These are phyloP conservation scores for Noccaea caerulescens DNA, from an alignment of 345 rosid genomes.

Conservation along the genomic window DNA sequence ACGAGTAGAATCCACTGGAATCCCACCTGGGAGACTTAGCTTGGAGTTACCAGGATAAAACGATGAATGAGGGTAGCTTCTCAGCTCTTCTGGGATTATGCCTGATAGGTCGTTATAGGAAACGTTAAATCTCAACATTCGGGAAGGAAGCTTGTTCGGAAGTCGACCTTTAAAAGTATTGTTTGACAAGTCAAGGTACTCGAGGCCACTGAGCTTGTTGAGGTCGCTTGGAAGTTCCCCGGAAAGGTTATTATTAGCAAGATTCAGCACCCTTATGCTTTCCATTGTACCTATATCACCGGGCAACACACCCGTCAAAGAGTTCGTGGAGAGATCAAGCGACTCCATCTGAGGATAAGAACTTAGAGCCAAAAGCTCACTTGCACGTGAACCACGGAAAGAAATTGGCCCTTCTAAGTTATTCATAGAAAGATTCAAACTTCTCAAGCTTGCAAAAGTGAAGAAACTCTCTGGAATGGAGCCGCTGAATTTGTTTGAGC, in stretches of 20 bases:
- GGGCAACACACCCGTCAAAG: constrained; percentile 65
- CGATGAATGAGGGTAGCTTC: constrained; percentile 54
- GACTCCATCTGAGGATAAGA: constrained; percentile 62
- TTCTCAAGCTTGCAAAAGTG: constrained; percentile 56
- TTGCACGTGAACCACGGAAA: constrained; percentile 57
- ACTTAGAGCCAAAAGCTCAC: constrained; percentile 57
- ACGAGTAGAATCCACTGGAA: constrained; percentile 30
- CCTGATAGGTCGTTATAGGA: constrained; percentile 83
- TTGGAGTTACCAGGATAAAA: constrained; percentile 76
- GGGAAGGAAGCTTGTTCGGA: constrained; percentile 67
- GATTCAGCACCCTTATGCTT: constrained; percentile 59
- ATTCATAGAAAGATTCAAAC: constrained; percentile 84
- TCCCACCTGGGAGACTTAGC: constrained; percentile 48
- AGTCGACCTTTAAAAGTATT: constrained; percentile 71
- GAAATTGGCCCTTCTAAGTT: constrained; percentile 72
- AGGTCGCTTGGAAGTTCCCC: constrained; percentile 80
- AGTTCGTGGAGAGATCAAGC: constrained; percentile 89
- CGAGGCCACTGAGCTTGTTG: constrained; percentile 67
- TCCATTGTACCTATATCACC: constrained; percentile 66
- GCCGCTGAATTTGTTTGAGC: constrained; percentile 72
- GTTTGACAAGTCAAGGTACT: constrained; percentile 79
- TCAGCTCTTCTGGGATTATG: constrained; percentile 60
- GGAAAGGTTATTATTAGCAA: constrained; percentile 66
- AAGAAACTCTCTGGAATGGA: constrained; percentile 66
- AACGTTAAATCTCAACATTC: constrained; percentile 68